Conservation (phyloP, 1,139 yeast genomes). For the Protomyces lactucae-debilis region DNA sequence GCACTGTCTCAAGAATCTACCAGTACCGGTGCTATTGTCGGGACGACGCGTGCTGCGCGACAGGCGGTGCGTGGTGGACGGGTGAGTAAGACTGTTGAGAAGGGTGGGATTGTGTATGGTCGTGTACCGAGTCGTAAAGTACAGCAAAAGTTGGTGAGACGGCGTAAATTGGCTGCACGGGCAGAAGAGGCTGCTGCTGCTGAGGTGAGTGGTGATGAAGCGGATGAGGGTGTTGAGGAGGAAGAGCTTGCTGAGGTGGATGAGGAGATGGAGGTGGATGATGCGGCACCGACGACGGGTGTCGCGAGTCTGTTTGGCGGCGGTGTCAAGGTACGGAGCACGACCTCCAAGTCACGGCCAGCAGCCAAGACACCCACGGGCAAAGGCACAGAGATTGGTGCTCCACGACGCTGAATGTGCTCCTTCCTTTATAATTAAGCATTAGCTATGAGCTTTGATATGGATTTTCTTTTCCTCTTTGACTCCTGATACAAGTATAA, state of each 20-base stretch:
- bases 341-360: neutral
- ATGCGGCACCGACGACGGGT: neutral
- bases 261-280: slow-evolving; percentile 1
- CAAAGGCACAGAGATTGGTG: neutral
- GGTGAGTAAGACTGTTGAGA: neutral
- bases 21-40: neutral
- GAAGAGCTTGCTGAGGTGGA: neutral
- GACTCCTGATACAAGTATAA: neutral
- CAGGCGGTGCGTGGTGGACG: neutral
- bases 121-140: neutral
- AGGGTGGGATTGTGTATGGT: neutral
- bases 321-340: neutral
- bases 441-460: neutral
- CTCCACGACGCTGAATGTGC: neutral
- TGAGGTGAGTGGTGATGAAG: neutral
- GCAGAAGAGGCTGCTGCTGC: neutral
- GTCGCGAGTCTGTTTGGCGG: neutral
- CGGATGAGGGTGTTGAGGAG: neutral
- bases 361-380: neutral
- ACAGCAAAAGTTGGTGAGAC: neutral
- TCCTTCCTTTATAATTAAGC: neutral
- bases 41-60: neutral
- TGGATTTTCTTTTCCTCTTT: neutral
- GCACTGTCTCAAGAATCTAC: neutral
- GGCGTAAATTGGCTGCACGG: neutral